phyloP scores from a whole-genome alignment of 2,329 filamentous ascomycete species.

The Onygenales sp. region DNA sequence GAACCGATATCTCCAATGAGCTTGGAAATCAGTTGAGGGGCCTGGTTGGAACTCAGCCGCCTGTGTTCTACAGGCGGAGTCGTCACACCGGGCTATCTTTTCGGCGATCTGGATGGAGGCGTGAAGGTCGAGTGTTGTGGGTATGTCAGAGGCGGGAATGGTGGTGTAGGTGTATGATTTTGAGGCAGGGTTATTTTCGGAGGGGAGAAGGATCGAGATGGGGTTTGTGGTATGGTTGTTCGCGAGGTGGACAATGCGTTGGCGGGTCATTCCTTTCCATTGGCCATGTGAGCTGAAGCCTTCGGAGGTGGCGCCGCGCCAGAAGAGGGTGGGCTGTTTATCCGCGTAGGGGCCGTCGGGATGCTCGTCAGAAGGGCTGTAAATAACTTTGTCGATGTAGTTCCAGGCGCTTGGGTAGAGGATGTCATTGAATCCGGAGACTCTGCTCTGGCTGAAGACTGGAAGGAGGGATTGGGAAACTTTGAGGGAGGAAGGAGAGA shows the following conservation, averaged over 20 bases:
- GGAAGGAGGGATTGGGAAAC: conserved; percentile 59
- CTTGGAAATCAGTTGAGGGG: conserved; percentile 40
- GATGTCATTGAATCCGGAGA: conserved; percentile 65
- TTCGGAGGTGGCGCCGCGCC: conserved; percentile 61
- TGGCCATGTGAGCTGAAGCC: conserved; percentile 41
- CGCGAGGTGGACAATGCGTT: conserved; percentile 62
- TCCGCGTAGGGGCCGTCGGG: conserved; percentile 48
- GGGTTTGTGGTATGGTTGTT: conserved; percentile 42
- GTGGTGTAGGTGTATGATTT: conserved; percentile 46
- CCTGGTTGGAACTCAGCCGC: conserved; percentile 42
- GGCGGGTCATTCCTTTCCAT: conserved; percentile 59
- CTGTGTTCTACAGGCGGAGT: conserved; percentile 45
- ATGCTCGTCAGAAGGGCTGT: conserved; percentile 40
- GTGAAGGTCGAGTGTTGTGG: conserved; percentile 44
- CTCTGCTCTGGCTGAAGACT: conserved; percentile 66
- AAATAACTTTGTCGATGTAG: conserved; percentile 49
- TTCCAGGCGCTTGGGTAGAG: conserved; percentile 59
- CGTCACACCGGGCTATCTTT: conserved; percentile 46
- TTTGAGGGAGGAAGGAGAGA: conserved; percentile 53
- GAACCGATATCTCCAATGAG: conserved; percentile 58
- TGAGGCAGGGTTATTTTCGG: conserved; percentile 20
- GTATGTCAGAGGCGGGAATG: conserved; percentile 30
- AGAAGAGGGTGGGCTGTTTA: conserved; percentile 60
- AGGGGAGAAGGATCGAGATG: conserved; percentile 49
- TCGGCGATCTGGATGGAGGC: conserved; percentile 51